Conservation (phyloP, 768 basidiomycete species). For the Podaxis carcinomalis region DNA sequence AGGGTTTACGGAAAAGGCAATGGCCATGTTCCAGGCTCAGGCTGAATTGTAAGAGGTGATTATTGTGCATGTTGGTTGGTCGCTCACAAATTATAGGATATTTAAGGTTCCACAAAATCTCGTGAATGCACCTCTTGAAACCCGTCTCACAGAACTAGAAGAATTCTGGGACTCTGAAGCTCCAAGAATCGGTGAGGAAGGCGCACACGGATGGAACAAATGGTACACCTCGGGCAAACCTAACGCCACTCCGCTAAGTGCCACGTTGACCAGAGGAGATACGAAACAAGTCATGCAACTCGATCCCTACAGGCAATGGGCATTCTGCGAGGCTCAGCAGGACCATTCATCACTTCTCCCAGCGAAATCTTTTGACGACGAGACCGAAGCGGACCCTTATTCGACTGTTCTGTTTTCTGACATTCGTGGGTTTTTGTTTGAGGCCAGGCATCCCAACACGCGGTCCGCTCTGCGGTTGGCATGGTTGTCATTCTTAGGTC, state of each 20-base stretch:
- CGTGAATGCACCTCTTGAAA: constrained; percentile 35
- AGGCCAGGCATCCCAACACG: constrained; percentile 37
- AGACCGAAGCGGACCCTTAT: constrained; percentile 61
- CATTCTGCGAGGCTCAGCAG: constrained; percentile 44
- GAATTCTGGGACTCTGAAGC: constrained; percentile 83
- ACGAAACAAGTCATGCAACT: constrained; percentile 21
- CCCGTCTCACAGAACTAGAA: constrained; percentile 58
- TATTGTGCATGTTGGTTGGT: background rate
- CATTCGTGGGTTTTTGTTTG: constrained; percentile 53
- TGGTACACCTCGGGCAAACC: constrained; percentile 51
- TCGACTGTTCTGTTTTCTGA: constrained; percentile 70
- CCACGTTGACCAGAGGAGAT: constrained; percentile 2
- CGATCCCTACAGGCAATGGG: constrained; percentile 73
- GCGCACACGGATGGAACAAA: constrained; percentile 62
- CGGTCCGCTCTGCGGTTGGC: constrained; percentile 58
- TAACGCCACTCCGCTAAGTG: constrained; percentile 16
- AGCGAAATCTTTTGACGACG: constrained; percentile 48
- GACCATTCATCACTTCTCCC: constrained; percentile 46
- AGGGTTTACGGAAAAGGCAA: constrained; percentile 75
- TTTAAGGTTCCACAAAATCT: constrained; percentile 54
- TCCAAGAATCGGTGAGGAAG: constrained; percentile 68
- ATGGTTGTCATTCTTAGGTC: constrained; percentile 69
- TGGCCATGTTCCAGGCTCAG: constrained; percentile 79
- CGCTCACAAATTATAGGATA: constrained; percentile 34
- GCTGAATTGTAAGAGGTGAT: constrained; percentile 64